Evolutionary conservation across 176 grass and related monocot species (phyloP), one percentile per base, ranked within the genome.

Genomic region (Triticum dicoccoides): DNA sequence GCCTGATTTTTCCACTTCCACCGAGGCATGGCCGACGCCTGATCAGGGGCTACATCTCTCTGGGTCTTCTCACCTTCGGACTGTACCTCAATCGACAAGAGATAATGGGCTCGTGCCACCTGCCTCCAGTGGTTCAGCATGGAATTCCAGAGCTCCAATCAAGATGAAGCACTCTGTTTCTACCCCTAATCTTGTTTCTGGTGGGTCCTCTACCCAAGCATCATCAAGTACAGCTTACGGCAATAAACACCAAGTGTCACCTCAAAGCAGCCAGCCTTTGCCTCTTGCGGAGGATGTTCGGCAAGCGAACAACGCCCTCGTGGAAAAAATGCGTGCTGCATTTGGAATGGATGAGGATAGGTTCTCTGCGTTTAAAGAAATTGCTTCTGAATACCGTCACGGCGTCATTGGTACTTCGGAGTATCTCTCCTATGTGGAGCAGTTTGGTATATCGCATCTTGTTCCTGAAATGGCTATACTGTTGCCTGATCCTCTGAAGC

Each of bases 381-480:
- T 99, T 38, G 93, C 97, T 38, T 33, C 76, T 21, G 97, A 99
- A 81, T 96, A 99, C 83, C 88, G 85, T 71, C 88, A 91, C 87
- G 92, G 92, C 10, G 65, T 85, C 49, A 99, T 99, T 38, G 77
- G 72, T 72, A 84, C 92, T 49, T 82, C 44, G 68, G 97, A 99
- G 80, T 99, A 99, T 84, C 88, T 99, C 79, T 92, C 92, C 18
- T 99, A 92, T 83, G 94, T 96, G 2, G 94, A 99, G 83, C 97
- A 99, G 63, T 99, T 96, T 93, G 92, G 90, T 76, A 89, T 99
- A 4, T 90, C 85, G 3, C 90, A 96, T 75, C 89, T 99, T 86
- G 88, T 96, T 86, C 89, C 86, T 84, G 97, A 99, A 85, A 90
- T 99, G 90, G 94, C 94, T 63, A 80, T 83, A 25, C 78, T 96